Conservation (phyloP, 257 asterid species). For the Solanum lignicaule region DNA sequence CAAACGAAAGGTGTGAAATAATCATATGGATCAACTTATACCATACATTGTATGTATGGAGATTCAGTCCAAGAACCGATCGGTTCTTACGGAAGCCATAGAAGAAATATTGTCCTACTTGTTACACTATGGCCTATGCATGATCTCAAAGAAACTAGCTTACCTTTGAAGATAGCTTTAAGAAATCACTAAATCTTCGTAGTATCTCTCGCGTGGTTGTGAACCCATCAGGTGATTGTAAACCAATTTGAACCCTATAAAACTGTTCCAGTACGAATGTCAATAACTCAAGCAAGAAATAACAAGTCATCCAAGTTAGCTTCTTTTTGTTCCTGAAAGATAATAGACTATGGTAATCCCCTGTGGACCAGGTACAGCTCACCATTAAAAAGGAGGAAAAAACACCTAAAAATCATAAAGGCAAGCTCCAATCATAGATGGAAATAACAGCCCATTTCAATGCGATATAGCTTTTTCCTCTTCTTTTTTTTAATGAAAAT, state of each 20-base stretch:
- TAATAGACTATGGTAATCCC: not conserved
- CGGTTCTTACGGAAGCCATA: not conserved
- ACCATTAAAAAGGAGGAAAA: not conserved
- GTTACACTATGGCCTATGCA: not conserved
- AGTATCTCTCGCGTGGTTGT: slow-evolving; percentile 40
- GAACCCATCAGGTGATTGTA: slow-evolving; percentile 67
- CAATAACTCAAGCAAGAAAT: not conserved
- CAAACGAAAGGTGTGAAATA: not conserved
- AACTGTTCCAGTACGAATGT: slow-evolving; percentile 28
- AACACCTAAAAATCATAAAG: not conserved
- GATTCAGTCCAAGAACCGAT: not conserved
- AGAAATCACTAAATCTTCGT: slow-evolving; percentile 63
- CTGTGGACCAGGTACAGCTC: not conserved
- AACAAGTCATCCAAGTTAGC: not conserved
- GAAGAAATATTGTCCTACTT: not conserved
- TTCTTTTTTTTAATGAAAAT: too few relatives aligned
- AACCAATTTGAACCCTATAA: slow-evolving; percentile 72
- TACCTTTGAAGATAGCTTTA: slow-evolving; percentile 57
- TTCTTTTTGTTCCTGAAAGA: not conserved
- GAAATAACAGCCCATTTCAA: not conserved
- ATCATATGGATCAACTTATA: not conserved
- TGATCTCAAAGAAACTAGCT: slow-evolving; percentile 10
- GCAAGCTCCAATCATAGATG: not conserved
- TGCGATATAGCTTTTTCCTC: not conserved
- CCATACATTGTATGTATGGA: not conserved